phyloP scores from a whole-genome alignment of 306 rosid genomes.

The Macrotyloma uniflorum region DNA sequence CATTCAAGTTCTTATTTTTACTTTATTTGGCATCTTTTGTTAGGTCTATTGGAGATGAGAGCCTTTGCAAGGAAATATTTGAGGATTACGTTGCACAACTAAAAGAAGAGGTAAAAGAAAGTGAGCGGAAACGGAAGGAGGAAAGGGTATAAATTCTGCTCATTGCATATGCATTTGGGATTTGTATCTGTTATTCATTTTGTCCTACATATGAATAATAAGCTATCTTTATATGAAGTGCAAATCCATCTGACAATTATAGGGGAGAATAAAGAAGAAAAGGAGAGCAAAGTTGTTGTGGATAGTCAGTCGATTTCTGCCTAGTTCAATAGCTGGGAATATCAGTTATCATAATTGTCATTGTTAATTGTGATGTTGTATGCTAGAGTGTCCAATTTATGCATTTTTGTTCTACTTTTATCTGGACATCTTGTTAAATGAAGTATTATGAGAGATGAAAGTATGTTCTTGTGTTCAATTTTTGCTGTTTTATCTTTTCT shows the following conservation, averaged over 20 bases:
- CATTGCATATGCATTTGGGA: constrained; percentile 28
- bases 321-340: not conserved
- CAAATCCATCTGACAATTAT: constrained; percentile 8
- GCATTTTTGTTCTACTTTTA: not conserved
- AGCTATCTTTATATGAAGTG: not conserved
- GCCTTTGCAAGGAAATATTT: constrained; percentile 67
- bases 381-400: not conserved
- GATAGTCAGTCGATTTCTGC: not conserved
- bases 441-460: not conserved
- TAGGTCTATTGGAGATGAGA: constrained; percentile 82
- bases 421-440: not conserved
- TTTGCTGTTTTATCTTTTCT: not conserved
- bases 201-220: not conserved
- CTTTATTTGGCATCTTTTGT: constrained; percentile 32
- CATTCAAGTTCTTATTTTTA: constrained; percentile 16
- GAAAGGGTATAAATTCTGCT: constrained; percentile 69
- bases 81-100: constrained; percentile 74
- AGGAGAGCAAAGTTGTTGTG: not conserved
- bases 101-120: constrained; percentile 82
- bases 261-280: not conserved
- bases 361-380: not conserved
- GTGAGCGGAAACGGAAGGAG: constrained; percentile 77
- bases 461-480: not conserved
- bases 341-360: not conserved
- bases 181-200: constrained; percentile 29